Conservation (phyloP, 129 eudicot species). For the Flaveria trinervia region DNA sequence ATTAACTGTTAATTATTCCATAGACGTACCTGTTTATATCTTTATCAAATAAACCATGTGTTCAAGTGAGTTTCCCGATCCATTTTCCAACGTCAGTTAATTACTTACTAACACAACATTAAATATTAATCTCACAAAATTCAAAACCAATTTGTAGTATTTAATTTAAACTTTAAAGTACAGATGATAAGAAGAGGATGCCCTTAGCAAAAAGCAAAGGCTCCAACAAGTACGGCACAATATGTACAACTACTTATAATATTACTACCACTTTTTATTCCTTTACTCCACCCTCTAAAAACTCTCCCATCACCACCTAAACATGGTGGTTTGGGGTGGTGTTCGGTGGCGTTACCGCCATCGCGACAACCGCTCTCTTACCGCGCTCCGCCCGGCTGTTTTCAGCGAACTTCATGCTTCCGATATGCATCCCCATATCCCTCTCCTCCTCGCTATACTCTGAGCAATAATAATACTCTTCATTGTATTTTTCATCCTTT, state of each 20-base stretch:
- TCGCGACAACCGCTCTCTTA: slow-evolving; percentile 27
- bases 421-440: slow-evolving; percentile 46
- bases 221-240: slow-evolving; percentile 3
- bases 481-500: slow-evolving; percentile 40
- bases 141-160: background rate
- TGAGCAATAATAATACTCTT: slow-evolving; percentile 49
- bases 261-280: background rate
- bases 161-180: background rate
- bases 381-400: slow-evolving; percentile 60
- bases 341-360: slow-evolving; percentile 26
- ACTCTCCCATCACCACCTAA: background rate
- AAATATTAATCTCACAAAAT: background rate
- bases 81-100: background rate
- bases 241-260: slow-evolving; percentile 26
- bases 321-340: slow-evolving; percentile 40
- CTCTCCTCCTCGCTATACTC: slow-evolving; percentile 63
- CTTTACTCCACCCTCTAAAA: slow-evolving; percentile 6
- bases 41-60: too few relatives aligned
- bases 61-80: too few relatives aligned
- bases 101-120: background rate
- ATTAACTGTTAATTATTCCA: too few relatives aligned
- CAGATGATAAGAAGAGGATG: background rate
- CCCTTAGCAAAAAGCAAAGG: background rate
- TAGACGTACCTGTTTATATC: too few relatives aligned
- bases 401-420: slow-evolving; percentile 55